phyloP scores from a whole-genome alignment of 768 basidiomycete species.

The Suillus spraguei region DNA sequence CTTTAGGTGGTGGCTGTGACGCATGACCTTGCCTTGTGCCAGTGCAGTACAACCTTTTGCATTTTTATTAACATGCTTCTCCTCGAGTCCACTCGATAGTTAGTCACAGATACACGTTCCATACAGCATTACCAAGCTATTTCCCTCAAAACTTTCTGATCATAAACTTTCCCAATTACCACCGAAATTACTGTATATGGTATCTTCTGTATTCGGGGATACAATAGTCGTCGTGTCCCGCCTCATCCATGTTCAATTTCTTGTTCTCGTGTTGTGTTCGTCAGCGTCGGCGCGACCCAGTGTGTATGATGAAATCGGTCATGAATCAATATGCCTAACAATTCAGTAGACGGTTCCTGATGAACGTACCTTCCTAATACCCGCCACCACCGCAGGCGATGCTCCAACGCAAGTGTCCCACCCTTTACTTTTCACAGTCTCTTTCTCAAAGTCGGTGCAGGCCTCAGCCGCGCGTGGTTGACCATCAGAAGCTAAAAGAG shows the following conservation, averaged over 20 bases:
- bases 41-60: not conserved
- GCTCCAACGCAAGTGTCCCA: constrained; percentile 25
- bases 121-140: not conserved
- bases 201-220: constrained; percentile 1
- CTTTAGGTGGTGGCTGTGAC: not conserved
- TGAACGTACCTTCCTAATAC: constrained; percentile 34
- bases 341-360: constrained; percentile 17
- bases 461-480: constrained; percentile 37
- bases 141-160: not conserved
- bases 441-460: constrained; percentile 17
- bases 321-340: not conserved
- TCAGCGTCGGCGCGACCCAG: constrained; percentile 20
- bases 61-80: not conserved
- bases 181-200: constrained; percentile 16
- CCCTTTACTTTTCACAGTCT: not conserved
- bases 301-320: constrained; percentile 15
- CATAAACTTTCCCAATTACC: no score
- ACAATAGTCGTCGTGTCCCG: constrained; percentile 6
- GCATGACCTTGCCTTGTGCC: not conserved
- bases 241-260: constrained; percentile 28
- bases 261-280: constrained; percentile 34
- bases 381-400: constrained; percentile 24
- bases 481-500: constrained; percentile 54
- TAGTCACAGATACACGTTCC: not conserved
- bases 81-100: not conserved